Conservation (phyloP, 2,329 filamentous ascomycete species). For the Phialophora expanda region DNA sequence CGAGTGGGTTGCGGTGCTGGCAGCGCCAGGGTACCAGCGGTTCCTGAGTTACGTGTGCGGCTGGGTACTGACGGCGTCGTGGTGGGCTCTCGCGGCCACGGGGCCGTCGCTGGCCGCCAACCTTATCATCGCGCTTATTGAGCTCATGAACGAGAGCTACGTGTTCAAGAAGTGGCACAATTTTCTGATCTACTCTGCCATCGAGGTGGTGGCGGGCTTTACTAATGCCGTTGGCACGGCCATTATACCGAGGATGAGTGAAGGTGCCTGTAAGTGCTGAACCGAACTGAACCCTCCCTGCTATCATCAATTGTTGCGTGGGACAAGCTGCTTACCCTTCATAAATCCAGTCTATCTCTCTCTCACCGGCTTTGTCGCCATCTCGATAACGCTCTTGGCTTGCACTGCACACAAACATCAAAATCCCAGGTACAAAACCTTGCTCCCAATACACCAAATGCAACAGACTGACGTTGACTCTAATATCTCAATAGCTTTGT, state of each 20-base stretch:
- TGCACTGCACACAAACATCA: no score
- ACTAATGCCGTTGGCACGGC: slow-evolving; percentile 69
- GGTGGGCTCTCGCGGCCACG: slow-evolving; percentile 66
- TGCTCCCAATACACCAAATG: no score
- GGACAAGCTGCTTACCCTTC: no score
- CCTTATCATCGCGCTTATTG: slow-evolving; percentile 53
- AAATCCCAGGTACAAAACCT: no score
- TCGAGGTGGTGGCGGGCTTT: slow-evolving; percentile 64
- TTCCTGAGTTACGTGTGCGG: slow-evolving; percentile 46
- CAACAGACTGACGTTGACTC: not conserved
- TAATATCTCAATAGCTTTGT: slow-evolving; percentile 56
- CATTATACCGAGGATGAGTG: slow-evolving; percentile 68
- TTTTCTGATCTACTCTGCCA: slow-evolving; percentile 72
- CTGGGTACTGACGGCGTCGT: slow-evolving; percentile 53
- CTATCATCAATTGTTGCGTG: no score
- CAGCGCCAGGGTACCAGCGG: not conserved
- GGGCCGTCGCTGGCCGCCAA: slow-evolving; percentile 69
- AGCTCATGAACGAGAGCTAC: slow-evolving; percentile 12
- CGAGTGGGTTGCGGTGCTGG: slow-evolving; percentile 9
- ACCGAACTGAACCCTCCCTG: not conserved
- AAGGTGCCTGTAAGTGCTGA: slow-evolving; percentile 51
- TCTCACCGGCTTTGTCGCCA: no score
- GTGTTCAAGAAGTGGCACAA: slow-evolving; percentile 63
- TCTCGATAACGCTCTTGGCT: no score
- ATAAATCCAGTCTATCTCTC: no score